Evolutionary conservation across 352 stramenopile genomes (phyloP), one percentile per base, ranked within the genome.

Genomic region (Pilasporangium apinafurcum): DNA sequence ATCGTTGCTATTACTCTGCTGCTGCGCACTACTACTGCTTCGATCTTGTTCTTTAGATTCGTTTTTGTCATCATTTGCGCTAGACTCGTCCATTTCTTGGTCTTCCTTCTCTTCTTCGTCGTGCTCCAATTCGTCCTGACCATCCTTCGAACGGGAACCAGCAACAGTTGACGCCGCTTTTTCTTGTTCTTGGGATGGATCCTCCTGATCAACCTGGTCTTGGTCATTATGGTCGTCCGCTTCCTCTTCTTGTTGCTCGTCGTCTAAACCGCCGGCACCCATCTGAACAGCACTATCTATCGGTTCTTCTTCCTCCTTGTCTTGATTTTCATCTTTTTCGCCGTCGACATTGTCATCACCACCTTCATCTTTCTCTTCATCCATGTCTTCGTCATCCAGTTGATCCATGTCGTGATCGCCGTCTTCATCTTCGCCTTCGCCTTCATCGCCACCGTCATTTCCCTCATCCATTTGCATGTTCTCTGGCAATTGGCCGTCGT

Each of bases 381-480:
- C 51, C 10, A 49, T 47, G 7, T 37, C 59, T 8, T 56, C 51
- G 24, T 59, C 53, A 18, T 84, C 67, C 9, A 56, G 30, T 31
- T 88, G 74, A 38, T 89, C 76, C 31, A 73, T 53, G 3, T 88
- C 62, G 45, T 59, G 59, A 14, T 79, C 66, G 22, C 80, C 62
- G 14, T 58, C 45, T 8, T 72, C 69, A 16, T 64, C 62, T 6
- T 72, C 62, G 13, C 53, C 56, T 32, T 63, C 63, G n/a, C 81
- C 66, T 21, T 58, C 62, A 13, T 45, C 68, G 10, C 48, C 59
- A 17, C 64, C 65, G 7, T 45, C 48, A 18, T 48, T 57, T 13
- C 83, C 74, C 13, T 78, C 61, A 22, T 88, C 68, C 13, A 98
- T 60, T 36, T 96, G 76, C 70, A 90, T 95, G 36, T 92, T 62